A percentile compares a stretch with the other conserved stretches of the same genome.
These are phyloP conservation scores for Escallonia rubra DNA, from an alignment of 129 eudicot genomes.

Conservation along the genomic window DNA sequence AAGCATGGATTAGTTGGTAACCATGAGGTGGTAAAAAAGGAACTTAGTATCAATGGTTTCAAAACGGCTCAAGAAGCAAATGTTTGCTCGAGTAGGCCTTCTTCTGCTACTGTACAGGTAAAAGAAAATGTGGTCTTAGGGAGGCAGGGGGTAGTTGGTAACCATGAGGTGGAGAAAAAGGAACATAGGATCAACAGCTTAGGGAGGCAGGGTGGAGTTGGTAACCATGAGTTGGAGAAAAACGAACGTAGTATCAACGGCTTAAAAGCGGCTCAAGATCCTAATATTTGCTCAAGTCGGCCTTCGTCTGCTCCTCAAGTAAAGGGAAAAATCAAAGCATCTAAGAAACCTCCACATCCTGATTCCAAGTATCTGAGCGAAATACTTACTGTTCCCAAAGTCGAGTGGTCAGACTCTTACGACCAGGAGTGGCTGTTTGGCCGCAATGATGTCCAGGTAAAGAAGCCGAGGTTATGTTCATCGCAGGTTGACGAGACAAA, in stretches of 20 bases:
- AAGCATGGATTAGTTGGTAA: too few species aligned
- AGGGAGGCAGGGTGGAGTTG: conserved; percentile 1
- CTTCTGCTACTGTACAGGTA: too few species aligned
- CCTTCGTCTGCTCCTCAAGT: conserved; percentile 13
- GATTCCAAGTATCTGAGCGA: conserved; percentile 39
- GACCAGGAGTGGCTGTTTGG: conserved; percentile 52
- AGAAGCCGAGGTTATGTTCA: conserved; percentile 8
- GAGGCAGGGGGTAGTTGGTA: background rate
- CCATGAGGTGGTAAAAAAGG: background rate
- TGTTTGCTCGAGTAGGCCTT: too few species aligned
- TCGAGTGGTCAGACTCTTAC: conserved; percentile 28
- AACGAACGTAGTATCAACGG: conserved; percentile 12
- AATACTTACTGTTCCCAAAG: conserved; percentile 36
- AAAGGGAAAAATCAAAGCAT: conserved; percentile 15
- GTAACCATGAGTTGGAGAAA: background rate
- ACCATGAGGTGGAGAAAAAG: background rate
- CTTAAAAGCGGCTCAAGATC: background rate
- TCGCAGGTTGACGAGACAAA: conserved; percentile 12
- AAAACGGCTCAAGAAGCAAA: too few species aligned
- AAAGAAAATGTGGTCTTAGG: background rate
- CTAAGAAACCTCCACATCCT: conserved; percentile 42
- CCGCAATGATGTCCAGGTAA: background rate
- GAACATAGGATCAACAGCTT: background rate
- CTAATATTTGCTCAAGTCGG: background rate
- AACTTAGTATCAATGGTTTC: too few species aligned